Base-by-base conservation (phyloP, 192 early-diverging fungal genomes). In the Coemansia sp. region DNA sequence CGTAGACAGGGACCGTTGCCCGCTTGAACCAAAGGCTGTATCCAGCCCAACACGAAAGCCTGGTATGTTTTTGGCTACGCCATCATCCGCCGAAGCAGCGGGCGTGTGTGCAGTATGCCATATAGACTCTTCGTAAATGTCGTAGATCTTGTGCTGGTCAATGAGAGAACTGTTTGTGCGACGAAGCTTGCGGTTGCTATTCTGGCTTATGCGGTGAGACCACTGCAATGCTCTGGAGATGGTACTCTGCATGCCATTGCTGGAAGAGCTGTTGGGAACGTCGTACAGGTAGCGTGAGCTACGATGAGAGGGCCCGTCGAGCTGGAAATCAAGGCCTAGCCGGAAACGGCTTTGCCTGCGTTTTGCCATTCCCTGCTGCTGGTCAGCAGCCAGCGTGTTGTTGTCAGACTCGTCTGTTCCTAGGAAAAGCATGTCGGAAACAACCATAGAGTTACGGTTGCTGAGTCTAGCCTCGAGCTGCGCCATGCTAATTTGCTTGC, bases 111-210 rank as follows among this genome's bases (percentile, higher is more conserved):
- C 58, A 23, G 59, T 61, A 58, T 80, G 77, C 77, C 77, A 80
- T 22, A 74, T 60, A 1, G 77, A 73, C 62, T 80, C 77, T 50
- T 74, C 72, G 62, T 80, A 80, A 37, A 80, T 80, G 52, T 74
- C 72, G 59, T 80, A 80, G 19, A 80, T 80, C 63, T 74, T 80
- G 68, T 80, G 64, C 56, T 80, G 77, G 37, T 74, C 69, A 5
- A 74, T 24, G 10, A 70, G 59, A 19, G 63, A 62, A 53, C 67
- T 70, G 15, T 57, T 63, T 22, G 63, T 54, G 0, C 68, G 63
- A 1, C 60, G 53, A 7, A 61, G 51, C 24, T 56, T 67, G 17
- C 24, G 56, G 1, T 67, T 63, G 0, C 63, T 27, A 29, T 23
- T 55, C 2, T 72, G 65, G 39, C 63, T 61, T 41, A 79, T 50